Percentiles rank a stretch among this genome's conserved stretches.
phyloP scores from a whole-genome alignment of 208 protist genomes.

The Crithidia acanthocephali region DNA sequence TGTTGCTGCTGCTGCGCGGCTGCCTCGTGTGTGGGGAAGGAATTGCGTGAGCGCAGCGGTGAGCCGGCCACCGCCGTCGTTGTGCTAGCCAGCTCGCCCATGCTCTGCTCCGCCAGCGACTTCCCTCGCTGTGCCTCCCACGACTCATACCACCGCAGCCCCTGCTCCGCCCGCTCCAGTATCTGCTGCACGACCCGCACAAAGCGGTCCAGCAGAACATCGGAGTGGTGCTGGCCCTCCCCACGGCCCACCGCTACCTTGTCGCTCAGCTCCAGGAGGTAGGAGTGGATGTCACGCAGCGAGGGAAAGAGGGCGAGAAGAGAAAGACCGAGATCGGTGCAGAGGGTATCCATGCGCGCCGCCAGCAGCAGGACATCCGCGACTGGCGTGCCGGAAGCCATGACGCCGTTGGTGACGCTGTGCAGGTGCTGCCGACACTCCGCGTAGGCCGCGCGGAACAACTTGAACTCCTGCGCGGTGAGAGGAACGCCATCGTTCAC shows the following conservation, averaged over 20 bases:
- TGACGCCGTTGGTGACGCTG: constrained; percentile 49
- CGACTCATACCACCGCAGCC: constrained; percentile 34
- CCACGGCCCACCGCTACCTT: constrained; percentile 18
- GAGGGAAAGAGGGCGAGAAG: constrained; percentile 56
- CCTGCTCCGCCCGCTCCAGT: constrained; percentile 39
- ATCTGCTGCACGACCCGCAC: constrained; percentile 32
- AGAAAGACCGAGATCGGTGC: constrained; percentile 54
- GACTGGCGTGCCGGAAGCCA: constrained; percentile 47
- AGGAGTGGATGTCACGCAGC: constrained; percentile 64
- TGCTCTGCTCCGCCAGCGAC: constrained; percentile 10
- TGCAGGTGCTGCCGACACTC: constrained; percentile 71
- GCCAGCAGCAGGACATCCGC: constrained; percentile 64
- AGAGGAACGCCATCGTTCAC: constrained; percentile 65
- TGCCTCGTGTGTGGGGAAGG: constrained; percentile 6
- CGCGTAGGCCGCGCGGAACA: constrained; percentile 67
- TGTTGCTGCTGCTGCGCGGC: neutral
- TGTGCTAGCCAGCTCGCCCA: neutral
- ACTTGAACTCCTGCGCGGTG: constrained; percentile 46
- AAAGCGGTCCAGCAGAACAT: constrained; percentile 39
- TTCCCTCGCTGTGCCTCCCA: constrained; percentile 20
- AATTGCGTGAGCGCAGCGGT: neutral
- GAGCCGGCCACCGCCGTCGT: constrained; percentile 10
- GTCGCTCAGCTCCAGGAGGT: constrained; percentile 51
- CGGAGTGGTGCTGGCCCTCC: constrained; percentile 21
- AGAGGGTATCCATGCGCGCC: constrained; percentile 63